A percentile compares a stretch with the other conserved stretches of the same genome.
Conservation (phyloP, 192 early-diverging fungal species). For the Chytriomyces hyalinus region DNA sequence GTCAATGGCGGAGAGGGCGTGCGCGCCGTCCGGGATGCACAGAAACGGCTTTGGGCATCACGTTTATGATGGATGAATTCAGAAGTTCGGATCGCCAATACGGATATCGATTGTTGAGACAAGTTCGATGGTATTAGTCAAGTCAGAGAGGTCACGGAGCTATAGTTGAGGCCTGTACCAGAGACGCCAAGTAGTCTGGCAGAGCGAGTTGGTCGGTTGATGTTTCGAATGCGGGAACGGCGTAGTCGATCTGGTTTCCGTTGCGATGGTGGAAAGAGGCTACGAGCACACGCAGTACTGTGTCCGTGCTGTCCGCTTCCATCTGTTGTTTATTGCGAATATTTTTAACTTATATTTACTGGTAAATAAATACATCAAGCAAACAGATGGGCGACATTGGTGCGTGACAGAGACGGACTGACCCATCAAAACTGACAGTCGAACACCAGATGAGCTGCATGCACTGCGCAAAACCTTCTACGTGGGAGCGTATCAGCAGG, state of each 20-base stretch:
- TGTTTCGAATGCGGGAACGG: conserved; percentile 13
- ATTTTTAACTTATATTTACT: background rate
- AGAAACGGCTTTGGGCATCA: conserved; percentile 23
- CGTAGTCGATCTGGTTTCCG: conserved; percentile 37
- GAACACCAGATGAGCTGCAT: conserved; percentile 44
- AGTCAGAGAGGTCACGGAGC: background rate
- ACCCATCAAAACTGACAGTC: background rate
- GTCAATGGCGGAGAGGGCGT: background rate
- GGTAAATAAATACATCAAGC: background rate
- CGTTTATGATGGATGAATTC: background rate
- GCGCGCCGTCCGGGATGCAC: conserved; percentile 31
- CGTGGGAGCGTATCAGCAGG: conserved; percentile 74
- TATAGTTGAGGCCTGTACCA: background rate
- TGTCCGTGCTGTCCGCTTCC: background rate
- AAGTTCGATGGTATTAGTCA: too few relatives aligned
- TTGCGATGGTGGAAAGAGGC: conserved; percentile 30
- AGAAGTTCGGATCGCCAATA: background rate
- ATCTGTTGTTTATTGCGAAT: background rate
- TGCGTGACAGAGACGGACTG: background rate
- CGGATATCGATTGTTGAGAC: too few relatives aligned
- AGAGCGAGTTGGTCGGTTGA: conserved; percentile 2
- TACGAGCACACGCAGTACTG: conserved; percentile 23
- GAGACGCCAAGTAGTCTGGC: conserved; percentile 13
- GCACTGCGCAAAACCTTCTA: conserved; percentile 52
- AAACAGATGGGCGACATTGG: conserved; percentile 12